A percentile compares a stretch with the other conserved stretches of the same genome.
phyloP scores from a whole-genome alignment of 768 basidiomycete genomes.

The Suillus weaverae region DNA sequence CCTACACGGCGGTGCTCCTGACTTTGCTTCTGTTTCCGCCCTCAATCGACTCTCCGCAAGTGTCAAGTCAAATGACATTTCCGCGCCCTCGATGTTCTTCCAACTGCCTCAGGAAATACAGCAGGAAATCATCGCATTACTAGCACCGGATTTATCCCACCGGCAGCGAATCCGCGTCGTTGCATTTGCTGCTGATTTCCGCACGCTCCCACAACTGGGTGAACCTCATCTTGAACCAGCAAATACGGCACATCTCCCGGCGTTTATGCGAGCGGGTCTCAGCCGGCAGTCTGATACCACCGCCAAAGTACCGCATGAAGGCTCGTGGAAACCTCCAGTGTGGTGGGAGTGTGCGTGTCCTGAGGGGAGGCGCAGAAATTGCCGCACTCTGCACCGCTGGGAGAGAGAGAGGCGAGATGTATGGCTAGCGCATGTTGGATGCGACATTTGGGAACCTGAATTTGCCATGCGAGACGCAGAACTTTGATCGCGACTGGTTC shows the following conservation, averaged over 20 bases:
- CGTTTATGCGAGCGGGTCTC: slow-evolving; percentile 10
- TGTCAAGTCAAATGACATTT: slow-evolving; percentile 2
- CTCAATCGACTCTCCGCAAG: slow-evolving; percentile 10
- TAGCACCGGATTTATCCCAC: slow-evolving; percentile 57
- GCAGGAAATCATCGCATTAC: slow-evolving; percentile 54
- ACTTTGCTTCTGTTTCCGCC: slow-evolving; percentile 9
- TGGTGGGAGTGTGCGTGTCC: slow-evolving; percentile 36
- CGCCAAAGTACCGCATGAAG: slow-evolving; percentile 27
- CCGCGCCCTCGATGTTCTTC: slow-evolving; percentile 31
- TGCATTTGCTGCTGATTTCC: slow-evolving; percentile 45
- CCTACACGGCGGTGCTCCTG: neutral
- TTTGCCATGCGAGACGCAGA: neutral
- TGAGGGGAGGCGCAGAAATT: slow-evolving; percentile 21
- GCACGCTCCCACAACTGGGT: slow-evolving; percentile 44
- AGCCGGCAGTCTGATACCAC: slow-evolving; percentile 12
- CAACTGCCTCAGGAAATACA: slow-evolving; percentile 59
- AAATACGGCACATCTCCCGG: slow-evolving; percentile 7
- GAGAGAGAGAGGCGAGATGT: slow-evolving; percentile 41
- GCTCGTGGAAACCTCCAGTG: slow-evolving; percentile 32
- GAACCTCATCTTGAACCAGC: slow-evolving; percentile 17
- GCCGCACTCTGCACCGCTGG: slow-evolving; percentile 35
- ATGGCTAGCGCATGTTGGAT: slow-evolving; percentile 50
- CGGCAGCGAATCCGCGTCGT: slow-evolving; percentile 55
- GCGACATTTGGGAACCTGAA: slow-evolving; percentile 42
- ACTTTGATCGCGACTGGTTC: neutral